A percentile compares a stretch with the other conserved stretches of the same genome.
These are phyloP conservation scores for Leccinum pellstonianum DNA, from an alignment of 768 basidiomycete genomes.

Conservation along the genomic window DNA sequence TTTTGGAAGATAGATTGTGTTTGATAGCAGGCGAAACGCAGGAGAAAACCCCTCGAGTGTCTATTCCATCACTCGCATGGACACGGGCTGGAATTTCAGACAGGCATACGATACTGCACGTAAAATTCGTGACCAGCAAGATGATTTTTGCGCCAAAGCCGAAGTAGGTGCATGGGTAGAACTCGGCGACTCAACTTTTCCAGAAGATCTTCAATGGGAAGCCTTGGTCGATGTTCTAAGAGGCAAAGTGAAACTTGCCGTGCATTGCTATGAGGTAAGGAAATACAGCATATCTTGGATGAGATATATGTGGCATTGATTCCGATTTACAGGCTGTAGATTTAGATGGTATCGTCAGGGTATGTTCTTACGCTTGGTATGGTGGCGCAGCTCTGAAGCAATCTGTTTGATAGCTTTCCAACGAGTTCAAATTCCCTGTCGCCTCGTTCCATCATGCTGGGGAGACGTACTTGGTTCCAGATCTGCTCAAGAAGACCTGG, in stretches of 20 bases:
- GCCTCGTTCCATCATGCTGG: constrained; percentile 78
- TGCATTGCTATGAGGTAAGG: constrained; percentile 39
- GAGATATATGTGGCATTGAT: background rate
- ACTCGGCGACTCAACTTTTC: constrained; percentile 40
- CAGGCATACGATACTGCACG: constrained; percentile 77
- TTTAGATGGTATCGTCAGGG: constrained; percentile 67
- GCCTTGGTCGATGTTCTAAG: constrained; percentile 74
- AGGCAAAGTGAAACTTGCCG: constrained; percentile 59
- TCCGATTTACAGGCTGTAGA: constrained; percentile 52
- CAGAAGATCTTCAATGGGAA: constrained; percentile 73
- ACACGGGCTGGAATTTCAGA: constrained; percentile 74
- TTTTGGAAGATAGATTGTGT: background rate
- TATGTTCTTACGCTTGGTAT: constrained; percentile 34
- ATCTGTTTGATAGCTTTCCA: constrained; percentile 51
- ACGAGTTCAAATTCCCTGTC: constrained; percentile 81
- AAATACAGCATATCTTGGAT: background rate
- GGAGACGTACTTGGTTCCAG: constrained; percentile 82
- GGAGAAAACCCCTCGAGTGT: constrained; percentile 36
- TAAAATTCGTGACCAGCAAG: constrained; percentile 65
- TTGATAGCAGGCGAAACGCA: background rate
- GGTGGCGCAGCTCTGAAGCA: background rate
- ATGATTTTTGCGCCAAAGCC: constrained; percentile 65
- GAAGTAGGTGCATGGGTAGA: constrained; percentile 44
- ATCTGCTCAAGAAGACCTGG: constrained; percentile 70
- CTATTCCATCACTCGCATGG: constrained; percentile 65